Evolutionary conservation across 768 basidiomycete species (phyloP).

Genomic region (Leccinum broughii): DNA sequence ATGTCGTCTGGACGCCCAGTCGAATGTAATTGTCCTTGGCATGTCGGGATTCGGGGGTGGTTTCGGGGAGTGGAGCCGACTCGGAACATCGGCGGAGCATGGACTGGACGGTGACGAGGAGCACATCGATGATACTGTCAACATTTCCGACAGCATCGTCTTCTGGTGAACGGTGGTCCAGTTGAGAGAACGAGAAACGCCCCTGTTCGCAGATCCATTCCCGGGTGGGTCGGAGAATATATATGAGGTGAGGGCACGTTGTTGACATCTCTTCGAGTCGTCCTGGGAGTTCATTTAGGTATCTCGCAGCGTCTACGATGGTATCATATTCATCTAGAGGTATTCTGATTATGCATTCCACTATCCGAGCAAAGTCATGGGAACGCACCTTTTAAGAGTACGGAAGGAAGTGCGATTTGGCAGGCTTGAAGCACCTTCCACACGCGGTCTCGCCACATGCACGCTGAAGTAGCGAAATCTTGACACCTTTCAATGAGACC

Average conservation of each 20-base stretch:
- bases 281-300: conserved; percentile 28
- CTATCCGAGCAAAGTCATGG: background rate
- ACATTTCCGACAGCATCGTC: conserved; percentile 16
- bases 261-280: conserved; percentile 29
- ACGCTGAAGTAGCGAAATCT: conserved; percentile 25
- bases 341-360: background rate
- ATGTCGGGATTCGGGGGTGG: conserved; percentile 29
- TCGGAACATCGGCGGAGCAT: conserved; percentile 46
- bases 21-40: conserved; percentile 51
- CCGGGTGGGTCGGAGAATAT: conserved; percentile 27
- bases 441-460: conserved; percentile 31
- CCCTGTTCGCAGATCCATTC: conserved; percentile 36
- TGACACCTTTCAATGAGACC: conserved; percentile 32
- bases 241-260: conserved; percentile 30
- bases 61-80: background rate
- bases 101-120: conserved; percentile 68
- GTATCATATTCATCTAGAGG: conserved; percentile 38
- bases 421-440: conserved; percentile 18
- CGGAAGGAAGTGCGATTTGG: conserved; percentile 25
- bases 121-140: conserved; percentile 53
- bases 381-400: conserved; percentile 41
- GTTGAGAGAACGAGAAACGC: conserved; percentile 17
- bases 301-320: conserved; percentile 30
- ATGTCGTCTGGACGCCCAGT: conserved; percentile 44
- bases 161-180: background rate